Percentiles rank a stretch among this genome's conserved stretches.
phyloP scores from a whole-genome alignment of 306 rosid species.

The Pyrus betulifolia region DNA sequence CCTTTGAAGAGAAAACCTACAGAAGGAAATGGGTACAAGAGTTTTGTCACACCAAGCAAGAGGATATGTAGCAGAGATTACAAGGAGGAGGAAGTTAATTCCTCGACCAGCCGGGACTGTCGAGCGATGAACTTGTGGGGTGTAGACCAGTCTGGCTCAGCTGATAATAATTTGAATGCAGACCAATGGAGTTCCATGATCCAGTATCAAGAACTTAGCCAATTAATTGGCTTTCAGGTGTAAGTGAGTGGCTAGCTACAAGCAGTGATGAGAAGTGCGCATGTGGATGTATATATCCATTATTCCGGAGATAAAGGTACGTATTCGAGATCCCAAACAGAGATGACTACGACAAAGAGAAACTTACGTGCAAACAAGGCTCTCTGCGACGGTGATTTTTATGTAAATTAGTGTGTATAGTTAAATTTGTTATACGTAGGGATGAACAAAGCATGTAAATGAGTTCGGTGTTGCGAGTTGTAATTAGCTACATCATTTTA shows the following conservation, averaged over 20 bases:
- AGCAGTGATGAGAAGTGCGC: background rate
- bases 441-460: conserved; percentile 7
- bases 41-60: conserved; percentile 10
- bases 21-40: conserved; percentile 18
- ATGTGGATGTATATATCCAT: background rate
- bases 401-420: background rate
- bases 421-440: background rate
- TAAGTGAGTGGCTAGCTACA: background rate
- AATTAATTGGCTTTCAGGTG: conserved; percentile 6
- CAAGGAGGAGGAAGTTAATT: conserved; percentile 6
- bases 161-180: conserved; percentile 10
- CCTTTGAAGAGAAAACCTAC: conserved; percentile 32
- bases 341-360: background rate
- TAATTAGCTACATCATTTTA: background rate
- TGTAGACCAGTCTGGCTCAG: conserved; percentile 13
- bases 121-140: conserved; percentile 5
- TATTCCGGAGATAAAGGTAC: background rate
- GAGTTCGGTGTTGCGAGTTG: background rate
- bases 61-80: conserved; percentile 8
- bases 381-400: background rate
- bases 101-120: background rate
- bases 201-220: conserved; percentile 4
- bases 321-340: background rate
- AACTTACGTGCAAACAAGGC: background rate
- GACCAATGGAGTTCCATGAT: conserved; percentile 32